These are phyloP conservation scores for Diaporthe helianthi DNA, from an alignment of 2,329 filamentous ascomycete species.

Conservation along the genomic window DNA sequence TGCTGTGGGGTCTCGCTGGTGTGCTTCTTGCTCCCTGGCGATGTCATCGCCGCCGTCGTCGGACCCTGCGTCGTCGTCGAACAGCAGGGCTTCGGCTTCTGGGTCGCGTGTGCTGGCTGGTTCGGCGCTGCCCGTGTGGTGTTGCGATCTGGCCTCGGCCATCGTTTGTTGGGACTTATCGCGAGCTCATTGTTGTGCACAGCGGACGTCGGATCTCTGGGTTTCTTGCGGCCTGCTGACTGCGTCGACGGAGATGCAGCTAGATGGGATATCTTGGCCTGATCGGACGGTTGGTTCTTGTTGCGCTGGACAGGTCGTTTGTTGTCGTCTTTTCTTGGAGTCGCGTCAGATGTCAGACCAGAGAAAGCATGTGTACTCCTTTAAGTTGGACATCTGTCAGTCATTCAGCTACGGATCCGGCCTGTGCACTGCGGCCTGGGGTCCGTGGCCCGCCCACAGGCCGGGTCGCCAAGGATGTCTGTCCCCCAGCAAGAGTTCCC, in stretches of 20 bases:
- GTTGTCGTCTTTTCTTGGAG: background rate
- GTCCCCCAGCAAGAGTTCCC: background rate
- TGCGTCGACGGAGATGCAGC: background rate
- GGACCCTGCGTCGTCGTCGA: constrained; percentile 34
- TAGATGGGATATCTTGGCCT: background rate
- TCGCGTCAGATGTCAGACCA: background rate
- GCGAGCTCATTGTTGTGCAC: constrained; percentile 41
- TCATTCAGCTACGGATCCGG: constrained; percentile 25
- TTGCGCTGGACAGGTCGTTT: background rate
- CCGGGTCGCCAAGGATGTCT: background rate
- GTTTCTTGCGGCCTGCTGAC: constrained; percentile 13
- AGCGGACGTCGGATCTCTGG: background rate
- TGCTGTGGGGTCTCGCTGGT: constrained; percentile 22
- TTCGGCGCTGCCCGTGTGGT: constrained; percentile 30
- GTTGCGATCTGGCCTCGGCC: constrained; percentile 42
- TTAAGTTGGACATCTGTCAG: constrained; percentile 7
- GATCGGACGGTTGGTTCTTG: background rate
- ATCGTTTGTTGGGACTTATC: constrained; percentile 35
- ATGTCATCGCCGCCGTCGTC: constrained; percentile 32
- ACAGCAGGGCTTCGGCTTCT: constrained; percentile 40
- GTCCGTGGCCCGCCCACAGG: constrained; percentile 24
- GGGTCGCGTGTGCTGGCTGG: constrained; percentile 31
- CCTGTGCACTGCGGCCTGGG: constrained; percentile 5
- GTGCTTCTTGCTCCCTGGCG: constrained; percentile 20
- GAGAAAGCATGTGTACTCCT: too few relatives aligned